These are phyloP conservation scores for Coelastrella sp. DNA, from an alignment of 139 green algal species.

Conservation along the genomic window DNA sequence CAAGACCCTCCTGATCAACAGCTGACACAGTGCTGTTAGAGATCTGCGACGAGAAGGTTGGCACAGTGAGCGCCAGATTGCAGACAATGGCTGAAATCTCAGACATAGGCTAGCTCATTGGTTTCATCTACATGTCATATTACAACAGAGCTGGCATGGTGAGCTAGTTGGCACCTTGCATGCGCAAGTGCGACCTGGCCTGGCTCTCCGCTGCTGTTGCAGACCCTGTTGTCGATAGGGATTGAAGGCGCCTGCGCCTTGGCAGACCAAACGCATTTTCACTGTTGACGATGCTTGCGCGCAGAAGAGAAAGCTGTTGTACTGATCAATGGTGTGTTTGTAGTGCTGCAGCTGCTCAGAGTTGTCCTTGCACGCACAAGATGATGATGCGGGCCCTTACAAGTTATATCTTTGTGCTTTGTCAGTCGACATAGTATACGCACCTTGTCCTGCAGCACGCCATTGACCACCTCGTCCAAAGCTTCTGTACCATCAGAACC, in stretches of 20 bases:
- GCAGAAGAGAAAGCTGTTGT: too few relatives aligned
- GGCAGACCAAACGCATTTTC: neutral
- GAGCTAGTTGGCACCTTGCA: neutral
- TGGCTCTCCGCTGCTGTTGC: neutral
- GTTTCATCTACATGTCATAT: too few relatives aligned
- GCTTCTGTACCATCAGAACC: too few relatives aligned
- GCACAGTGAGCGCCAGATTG: neutral
- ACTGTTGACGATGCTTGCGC: neutral
- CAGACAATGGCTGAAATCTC: neutral
- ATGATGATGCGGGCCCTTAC: too few relatives aligned
- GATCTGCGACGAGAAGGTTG: neutral
- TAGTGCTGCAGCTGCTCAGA: too few relatives aligned
- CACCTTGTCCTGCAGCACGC: too few relatives aligned
- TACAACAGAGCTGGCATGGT: neutral
- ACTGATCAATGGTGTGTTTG: too few relatives aligned
- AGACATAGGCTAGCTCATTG: neutral
- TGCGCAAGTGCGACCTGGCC: neutral
- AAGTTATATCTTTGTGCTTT: too few relatives aligned
- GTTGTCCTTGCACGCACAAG: too few relatives aligned
- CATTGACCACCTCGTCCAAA: too few relatives aligned
- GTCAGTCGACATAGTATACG: too few relatives aligned
- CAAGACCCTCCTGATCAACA: conserved; percentile 58
- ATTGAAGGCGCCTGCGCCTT: neutral
- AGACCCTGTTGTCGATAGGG: neutral
- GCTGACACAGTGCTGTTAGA: conserved; percentile 22